These are phyloP conservation scores for Leptomonas seymouri DNA, from an alignment of 208 protist species.

Conservation along the genomic window DNA sequence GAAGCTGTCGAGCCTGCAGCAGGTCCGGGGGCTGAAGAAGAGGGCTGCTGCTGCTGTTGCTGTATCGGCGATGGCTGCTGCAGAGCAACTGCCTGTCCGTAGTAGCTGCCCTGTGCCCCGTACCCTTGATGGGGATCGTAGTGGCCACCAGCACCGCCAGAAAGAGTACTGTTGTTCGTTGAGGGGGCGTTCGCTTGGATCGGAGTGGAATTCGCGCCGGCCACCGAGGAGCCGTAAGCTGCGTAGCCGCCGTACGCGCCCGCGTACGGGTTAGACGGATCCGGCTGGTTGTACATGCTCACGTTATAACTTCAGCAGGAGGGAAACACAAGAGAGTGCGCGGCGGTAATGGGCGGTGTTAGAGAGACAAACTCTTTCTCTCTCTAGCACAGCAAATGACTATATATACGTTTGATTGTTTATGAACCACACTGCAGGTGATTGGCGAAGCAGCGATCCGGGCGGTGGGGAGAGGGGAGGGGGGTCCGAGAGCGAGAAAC, in stretches of 20 bases:
- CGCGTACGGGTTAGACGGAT: slow-evolving; percentile 29
- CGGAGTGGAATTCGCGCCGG: background rate
- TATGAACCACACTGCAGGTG: too few relatives aligned
- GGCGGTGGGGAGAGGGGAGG: too few relatives aligned
- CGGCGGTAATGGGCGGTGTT: too few relatives aligned
- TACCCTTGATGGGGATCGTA: slow-evolving; percentile 18
- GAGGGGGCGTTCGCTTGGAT: background rate
- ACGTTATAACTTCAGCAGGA: background rate
- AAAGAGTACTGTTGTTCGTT: background rate
- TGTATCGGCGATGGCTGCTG: slow-evolving; percentile 3
- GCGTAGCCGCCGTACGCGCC: slow-evolving; percentile 32
- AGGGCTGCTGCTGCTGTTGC: slow-evolving; percentile 5
- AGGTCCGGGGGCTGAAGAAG: background rate
- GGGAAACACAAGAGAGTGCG: background rate
- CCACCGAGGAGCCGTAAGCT: slow-evolving; percentile 20
- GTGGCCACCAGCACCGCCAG: slow-evolving; percentile 7
- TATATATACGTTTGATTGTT: too few relatives aligned
- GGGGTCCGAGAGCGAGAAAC: too few relatives aligned
- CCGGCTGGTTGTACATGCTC: slow-evolving; percentile 28
- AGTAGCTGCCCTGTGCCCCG: slow-evolving; percentile 13
- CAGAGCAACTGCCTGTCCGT: slow-evolving; percentile 6
- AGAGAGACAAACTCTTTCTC: too few relatives aligned
- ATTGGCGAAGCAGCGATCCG: too few relatives aligned
- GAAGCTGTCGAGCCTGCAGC: slow-evolving; percentile 16
- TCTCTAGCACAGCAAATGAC: too few relatives aligned